These are phyloP conservation scores for Crotalaria pallida DNA, from an alignment of 306 rosid species.

Conservation along the genomic window DNA sequence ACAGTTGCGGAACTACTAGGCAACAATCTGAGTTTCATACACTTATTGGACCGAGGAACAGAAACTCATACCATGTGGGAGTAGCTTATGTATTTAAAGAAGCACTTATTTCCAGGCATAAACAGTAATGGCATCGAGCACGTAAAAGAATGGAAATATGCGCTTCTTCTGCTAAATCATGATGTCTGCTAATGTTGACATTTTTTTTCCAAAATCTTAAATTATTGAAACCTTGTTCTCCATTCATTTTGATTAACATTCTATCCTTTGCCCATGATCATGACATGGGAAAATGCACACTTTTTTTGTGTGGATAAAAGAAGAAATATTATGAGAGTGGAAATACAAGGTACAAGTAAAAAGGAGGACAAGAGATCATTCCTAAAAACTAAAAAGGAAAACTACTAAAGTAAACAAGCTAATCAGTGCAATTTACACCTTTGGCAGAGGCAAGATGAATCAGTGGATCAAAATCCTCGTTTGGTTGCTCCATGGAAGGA, in stretches of 20 bases:
- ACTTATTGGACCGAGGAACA: slow-evolving; percentile 3
- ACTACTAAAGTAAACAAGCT: slow-evolving; percentile 3
- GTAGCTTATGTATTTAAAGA: slow-evolving; percentile 1
- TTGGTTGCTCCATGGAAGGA: slow-evolving; percentile 45
- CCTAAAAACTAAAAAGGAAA: background rate
- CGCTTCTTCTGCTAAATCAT: slow-evolving; percentile 1
- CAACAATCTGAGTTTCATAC: background rate
- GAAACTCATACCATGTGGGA: background rate
- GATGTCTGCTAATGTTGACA: background rate
- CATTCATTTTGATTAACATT: slow-evolving; percentile 8
- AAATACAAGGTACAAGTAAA: background rate
- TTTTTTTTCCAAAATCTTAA: background rate
- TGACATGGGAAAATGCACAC: background rate
- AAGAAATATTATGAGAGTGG: background rate
- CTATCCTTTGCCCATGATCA: background rate
- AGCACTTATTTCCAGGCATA: background rate
- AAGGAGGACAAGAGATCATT: background rate
- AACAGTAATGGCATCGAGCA: background rate
- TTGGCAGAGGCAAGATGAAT: slow-evolving; percentile 57
- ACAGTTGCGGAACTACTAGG: background rate
- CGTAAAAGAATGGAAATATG: background rate
- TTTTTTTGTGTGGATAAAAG: background rate
- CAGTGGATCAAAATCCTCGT: slow-evolving; percentile 36
- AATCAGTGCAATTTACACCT: slow-evolving; percentile 6
- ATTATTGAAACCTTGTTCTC: background rate